Percentiles rank a stretch among this genome's conserved stretches.
These are phyloP conservation scores for Corylus americana DNA, from an alignment of 306 rosid genomes.

Conservation along the genomic window DNA sequence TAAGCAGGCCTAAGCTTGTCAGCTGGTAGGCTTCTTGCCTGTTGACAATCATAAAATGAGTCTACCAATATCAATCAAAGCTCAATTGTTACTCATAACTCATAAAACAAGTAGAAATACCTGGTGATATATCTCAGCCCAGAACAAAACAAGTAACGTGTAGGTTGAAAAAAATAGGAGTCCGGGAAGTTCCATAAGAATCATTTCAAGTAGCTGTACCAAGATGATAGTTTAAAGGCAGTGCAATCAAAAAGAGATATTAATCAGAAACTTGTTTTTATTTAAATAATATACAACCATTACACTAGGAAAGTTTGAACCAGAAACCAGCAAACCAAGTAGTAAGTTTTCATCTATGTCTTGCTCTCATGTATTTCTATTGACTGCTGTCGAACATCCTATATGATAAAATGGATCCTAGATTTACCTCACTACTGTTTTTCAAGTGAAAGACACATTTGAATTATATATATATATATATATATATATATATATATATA, in stretches of 20 bases:
- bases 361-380: not conserved
- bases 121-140: conserved; percentile 91
- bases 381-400: not conserved
- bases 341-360: not conserved
- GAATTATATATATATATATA: not conserved
- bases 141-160: conserved; percentile 73
- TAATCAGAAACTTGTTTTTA: too few relatives aligned
- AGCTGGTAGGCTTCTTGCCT: conserved; percentile 76
- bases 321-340: not conserved
- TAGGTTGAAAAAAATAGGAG: conserved; percentile 83
- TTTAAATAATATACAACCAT: not conserved
- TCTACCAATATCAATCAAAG: not conserved
- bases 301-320: not conserved
- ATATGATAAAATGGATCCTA: not conserved
- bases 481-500: not conserved
- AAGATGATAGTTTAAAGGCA: conserved; percentile 16
- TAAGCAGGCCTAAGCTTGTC: conserved; percentile 66
- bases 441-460: not conserved
- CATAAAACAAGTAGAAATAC: conserved; percentile 34
- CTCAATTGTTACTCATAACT: not conserved
- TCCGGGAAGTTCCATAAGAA: conserved; percentile 77
- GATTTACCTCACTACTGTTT: not conserved
- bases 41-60: conserved; percentile 32
- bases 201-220: conserved; percentile 56
- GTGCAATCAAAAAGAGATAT: conserved; percentile 7